Evolutionary conservation across 2,329 filamentous ascomycete species (phyloP).

Genomic region (Sporothrix curviconia): DNA sequence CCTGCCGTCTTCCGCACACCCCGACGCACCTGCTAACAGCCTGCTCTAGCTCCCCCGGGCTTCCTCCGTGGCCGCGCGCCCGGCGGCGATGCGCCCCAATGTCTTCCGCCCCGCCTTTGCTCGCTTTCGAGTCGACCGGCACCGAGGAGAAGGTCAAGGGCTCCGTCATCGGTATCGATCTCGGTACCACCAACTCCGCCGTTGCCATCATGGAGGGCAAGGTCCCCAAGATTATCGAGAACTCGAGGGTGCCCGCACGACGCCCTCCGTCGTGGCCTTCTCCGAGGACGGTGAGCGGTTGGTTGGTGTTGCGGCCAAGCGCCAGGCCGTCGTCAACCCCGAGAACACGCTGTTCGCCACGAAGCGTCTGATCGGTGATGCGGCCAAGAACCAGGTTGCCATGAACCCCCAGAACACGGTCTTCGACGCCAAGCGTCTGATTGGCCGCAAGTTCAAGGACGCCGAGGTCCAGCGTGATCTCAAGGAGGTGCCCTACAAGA

Average conservation of each 20-base stretch:
- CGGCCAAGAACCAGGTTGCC: constrained; percentile 95
- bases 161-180: constrained; percentile 94
- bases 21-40: neutral
- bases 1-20: neutral
- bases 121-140: constrained; percentile 64
- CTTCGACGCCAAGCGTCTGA: constrained; percentile 97
- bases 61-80: constrained; percentile 60
- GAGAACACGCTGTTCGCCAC: constrained; percentile 98
- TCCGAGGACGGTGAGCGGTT: constrained; percentile 92
- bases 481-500: constrained; percentile 98
- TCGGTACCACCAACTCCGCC: constrained; percentile 95
- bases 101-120: constrained; percentile 68
- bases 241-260: constrained; percentile 87
- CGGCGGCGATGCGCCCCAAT: constrained; percentile 57
- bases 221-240: constrained; percentile 91
- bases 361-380: constrained; percentile 96
- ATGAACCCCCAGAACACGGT: constrained; percentile 98
- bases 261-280: constrained; percentile 91
- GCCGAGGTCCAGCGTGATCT: constrained; percentile 91
- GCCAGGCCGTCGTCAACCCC: constrained; percentile 95
- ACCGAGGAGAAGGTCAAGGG: constrained; percentile 81
- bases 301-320: constrained; percentile 95
- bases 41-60: constrained; percentile 66
- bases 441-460: constrained; percentile 95
- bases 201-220: constrained; percentile 98